Conservation (phyloP, 2,329 filamentous ascomycete species). For the Zymoseptoria crescenta region DNA sequence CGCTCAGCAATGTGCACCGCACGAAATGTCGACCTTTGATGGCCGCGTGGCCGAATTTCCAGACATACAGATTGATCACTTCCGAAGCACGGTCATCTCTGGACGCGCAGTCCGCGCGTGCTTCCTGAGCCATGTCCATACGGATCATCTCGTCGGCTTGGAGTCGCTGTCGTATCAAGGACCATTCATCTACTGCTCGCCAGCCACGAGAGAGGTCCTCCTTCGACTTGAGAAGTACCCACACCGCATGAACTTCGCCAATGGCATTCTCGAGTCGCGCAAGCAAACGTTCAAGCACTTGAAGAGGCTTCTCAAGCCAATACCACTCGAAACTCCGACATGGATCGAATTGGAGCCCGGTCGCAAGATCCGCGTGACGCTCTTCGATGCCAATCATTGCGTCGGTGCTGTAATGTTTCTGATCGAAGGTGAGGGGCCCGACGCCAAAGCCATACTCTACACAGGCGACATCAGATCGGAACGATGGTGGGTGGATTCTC, state of each 20-base stretch:
- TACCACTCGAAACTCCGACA: constrained; percentile 75
- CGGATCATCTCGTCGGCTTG: constrained; percentile 76
- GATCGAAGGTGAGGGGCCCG: constrained; percentile 59
- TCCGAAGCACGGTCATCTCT: constrained; percentile 48
- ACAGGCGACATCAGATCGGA: constrained; percentile 86
- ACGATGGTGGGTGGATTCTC: constrained; percentile 70
- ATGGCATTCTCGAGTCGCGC: constrained; percentile 66
- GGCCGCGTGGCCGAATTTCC: constrained; percentile 69
- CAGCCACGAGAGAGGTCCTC: constrained; percentile 70
- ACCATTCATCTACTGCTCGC: constrained; percentile 85
- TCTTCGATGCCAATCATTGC: constrained; percentile 90
- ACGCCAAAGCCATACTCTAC: constrained; percentile 64
- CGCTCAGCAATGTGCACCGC: constrained; percentile 1
- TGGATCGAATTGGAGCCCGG: constrained; percentile 64
- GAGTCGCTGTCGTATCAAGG: constrained; percentile 45
- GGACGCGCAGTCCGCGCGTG: constrained; percentile 63
- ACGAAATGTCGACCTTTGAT: constrained; percentile 67
- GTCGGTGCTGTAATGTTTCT: constrained; percentile 87
- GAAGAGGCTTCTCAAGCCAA: constrained; percentile 62
- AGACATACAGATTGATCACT: constrained; percentile 75
- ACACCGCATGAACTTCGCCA: constrained; percentile 72
- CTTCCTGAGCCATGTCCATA: constrained; percentile 89
- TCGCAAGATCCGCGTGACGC: constrained; percentile 65
- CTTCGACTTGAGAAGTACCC: constrained; percentile 66
- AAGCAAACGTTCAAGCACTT: constrained; percentile 71